phyloP scores from a whole-genome alignment of 139 green algal species.

The Yamagishiella unicocca region DNA sequence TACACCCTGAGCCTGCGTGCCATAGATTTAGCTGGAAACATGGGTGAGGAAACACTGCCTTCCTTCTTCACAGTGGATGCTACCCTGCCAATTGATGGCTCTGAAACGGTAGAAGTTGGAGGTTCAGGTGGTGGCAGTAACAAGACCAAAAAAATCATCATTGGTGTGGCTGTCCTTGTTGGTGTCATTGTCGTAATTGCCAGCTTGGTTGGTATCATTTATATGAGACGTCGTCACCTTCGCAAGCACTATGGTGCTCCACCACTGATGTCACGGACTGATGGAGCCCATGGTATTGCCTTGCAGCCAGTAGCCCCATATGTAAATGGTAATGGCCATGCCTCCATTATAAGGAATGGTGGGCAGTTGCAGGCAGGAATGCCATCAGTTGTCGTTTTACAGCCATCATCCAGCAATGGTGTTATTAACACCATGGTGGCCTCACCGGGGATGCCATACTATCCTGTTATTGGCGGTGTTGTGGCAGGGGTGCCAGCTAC shows the following conservation, averaged over 20 bases:
- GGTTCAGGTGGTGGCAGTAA: not conserved
- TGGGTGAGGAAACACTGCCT: not conserved
- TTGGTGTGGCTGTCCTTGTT: not conserved
- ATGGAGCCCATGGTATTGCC: not conserved
- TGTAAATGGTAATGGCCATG: not conserved
- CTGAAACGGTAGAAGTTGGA: not conserved
- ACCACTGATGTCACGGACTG: not conserved
- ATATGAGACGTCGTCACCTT: not conserved
- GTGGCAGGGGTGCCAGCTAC: not conserved
- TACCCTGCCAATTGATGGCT: not conserved
- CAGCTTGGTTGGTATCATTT: not conserved
- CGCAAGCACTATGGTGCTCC: not conserved
- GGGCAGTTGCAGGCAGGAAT: not conserved
- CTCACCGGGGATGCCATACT: not conserved
- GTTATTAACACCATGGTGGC: too few species aligned
- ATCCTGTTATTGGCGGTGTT: not conserved
- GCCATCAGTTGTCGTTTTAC: not conserved
- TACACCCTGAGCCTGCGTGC: constrained; percentile 17
- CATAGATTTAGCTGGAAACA: constrained; percentile 23
- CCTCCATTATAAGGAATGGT: not conserved
- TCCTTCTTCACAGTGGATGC: constrained; percentile 21
- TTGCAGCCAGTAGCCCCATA: not conserved
- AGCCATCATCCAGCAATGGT: not conserved
- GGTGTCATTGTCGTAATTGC: not conserved
- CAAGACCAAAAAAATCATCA: not conserved